A percentile compares a stretch with the other conserved stretches of the same genome.
phyloP scores from a whole-genome alignment of 2,329 filamentous ascomycete genomes.

The Diaporthe sp. region DNA sequence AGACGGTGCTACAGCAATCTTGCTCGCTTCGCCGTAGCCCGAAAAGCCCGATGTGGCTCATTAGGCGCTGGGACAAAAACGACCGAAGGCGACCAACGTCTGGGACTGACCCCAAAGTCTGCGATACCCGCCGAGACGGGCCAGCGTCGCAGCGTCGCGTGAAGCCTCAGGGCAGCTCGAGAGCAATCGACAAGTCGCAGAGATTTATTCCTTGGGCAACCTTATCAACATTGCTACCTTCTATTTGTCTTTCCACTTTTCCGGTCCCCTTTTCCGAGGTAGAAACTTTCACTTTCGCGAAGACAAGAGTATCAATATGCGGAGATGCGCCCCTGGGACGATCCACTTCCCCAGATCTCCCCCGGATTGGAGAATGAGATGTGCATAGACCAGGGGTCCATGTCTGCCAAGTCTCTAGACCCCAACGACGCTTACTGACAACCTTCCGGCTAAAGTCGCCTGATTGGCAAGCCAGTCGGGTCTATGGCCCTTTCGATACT shows the following conservation, averaged over 20 bases:
- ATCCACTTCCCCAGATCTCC: conserved; percentile 26
- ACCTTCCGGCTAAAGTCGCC: conserved; percentile 22
- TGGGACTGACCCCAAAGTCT: conserved; percentile 7
- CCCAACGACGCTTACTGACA: conserved; percentile 8
- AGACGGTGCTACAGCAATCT: not conserved
- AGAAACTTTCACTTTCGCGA: not conserved
- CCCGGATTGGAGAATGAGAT: conserved; percentile 18
- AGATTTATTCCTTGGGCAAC: not conserved
- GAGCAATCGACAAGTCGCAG: not conserved
- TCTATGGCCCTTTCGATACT: conserved; percentile 14
- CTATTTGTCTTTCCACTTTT: conserved; percentile 18
- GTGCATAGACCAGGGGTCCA: conserved; percentile 18
- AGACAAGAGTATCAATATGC: conserved; percentile 5
- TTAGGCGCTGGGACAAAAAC: conserved; percentile 1
- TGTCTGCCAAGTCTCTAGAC: conserved; percentile 20
- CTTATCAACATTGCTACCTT: conserved; percentile 2
- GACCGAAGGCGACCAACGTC: conserved; percentile 2
- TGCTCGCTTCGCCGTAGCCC: conserved; percentile 7
- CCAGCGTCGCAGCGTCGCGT: not conserved
- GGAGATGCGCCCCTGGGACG: not conserved
- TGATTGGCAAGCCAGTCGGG: conserved; percentile 25
- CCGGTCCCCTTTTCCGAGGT: conserved; percentile 17
- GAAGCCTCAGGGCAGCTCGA: not conserved
- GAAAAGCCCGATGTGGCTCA: not conserved
- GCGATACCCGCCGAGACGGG: not conserved